Evolutionary conservation across 108 stramenopile species (phyloP).

Genomic region (Fistulifera pelliculosa): DNA sequence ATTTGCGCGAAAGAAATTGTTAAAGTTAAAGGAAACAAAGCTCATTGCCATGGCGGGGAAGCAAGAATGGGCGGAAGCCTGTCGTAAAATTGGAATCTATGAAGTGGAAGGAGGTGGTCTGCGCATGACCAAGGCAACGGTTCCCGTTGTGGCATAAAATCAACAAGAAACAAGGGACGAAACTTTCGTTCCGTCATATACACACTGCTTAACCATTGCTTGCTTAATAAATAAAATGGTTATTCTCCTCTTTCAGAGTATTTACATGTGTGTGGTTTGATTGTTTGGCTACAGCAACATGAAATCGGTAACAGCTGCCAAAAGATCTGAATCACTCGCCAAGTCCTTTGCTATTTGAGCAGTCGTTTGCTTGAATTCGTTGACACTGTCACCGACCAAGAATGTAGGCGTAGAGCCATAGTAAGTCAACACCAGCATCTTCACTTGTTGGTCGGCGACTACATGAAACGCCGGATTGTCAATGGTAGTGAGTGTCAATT

Average conservation of each 20-base stretch:
- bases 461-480: slow-evolving; percentile 22
- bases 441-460: slow-evolving; percentile 18
- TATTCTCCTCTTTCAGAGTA: too few relatives aligned
- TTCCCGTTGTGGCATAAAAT: background rate
- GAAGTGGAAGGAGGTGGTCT: slow-evolving; percentile 3
- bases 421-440: slow-evolving; percentile 19
- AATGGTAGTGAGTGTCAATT: slow-evolving; percentile 17
- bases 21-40: slow-evolving; percentile 11
- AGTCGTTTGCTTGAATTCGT: too few relatives aligned
- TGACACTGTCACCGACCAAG: slow-evolving; percentile 1
- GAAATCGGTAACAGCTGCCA: slow-evolving; percentile 12
- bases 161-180: too few relatives aligned
- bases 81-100: slow-evolving; percentile 14
- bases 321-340: slow-evolving; percentile 20
- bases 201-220: too few relatives aligned
- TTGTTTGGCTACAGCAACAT: background rate
- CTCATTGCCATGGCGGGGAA: slow-evolving; percentile 20
- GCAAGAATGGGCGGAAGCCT: slow-evolving; percentile 25
- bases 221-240: too few relatives aligned
- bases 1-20: slow-evolving; percentile 5
- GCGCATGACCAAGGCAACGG: background rate
- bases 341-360: slow-evolving; percentile 1
- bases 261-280: too few relatives aligned
- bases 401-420: slow-evolving; percentile 22
- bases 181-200: too few relatives aligned